Percentiles rank a stretch among this genome's conserved stretches.
These are phyloP conservation scores for Fragaria iinumae DNA, from an alignment of 306 rosid species.

Conservation along the genomic window DNA sequence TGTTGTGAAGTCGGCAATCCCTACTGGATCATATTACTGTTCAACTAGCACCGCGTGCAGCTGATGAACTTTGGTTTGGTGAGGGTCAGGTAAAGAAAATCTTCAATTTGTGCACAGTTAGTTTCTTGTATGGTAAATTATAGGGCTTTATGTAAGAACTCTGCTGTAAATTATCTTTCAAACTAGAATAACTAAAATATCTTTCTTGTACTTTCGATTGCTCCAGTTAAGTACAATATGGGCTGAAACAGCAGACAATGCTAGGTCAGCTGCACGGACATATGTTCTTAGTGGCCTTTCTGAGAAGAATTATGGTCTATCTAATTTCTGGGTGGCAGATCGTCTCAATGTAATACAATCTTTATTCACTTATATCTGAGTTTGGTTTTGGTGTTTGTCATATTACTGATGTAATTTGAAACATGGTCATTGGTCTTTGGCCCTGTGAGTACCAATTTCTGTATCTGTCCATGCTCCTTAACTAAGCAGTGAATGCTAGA, in stretches of 20 bases:
- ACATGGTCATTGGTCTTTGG: background rate
- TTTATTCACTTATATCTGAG: slow-evolving; percentile 16
- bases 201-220: background rate
- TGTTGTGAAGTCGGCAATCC: slow-evolving; percentile 79
- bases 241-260: slow-evolving; percentile 98
- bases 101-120: background rate
- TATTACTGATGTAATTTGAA: background rate
- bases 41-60: slow-evolving; percentile 98
- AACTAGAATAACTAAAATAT: background rate
- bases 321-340: slow-evolving; percentile 83
- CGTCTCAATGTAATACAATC: slow-evolving; percentile 66
- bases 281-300: slow-evolving; percentile 92
- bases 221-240: slow-evolving; percentile 93
- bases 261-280: slow-evolving; percentile 87
- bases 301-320: slow-evolving; percentile 69
- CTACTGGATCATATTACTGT: slow-evolving; percentile 89
- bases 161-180: background rate
- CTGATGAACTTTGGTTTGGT: slow-evolving; percentile 92
- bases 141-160: background rate
- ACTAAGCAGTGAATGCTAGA: background rate
- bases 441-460: background rate
- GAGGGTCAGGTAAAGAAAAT: slow-evolving; percentile 55
- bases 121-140: background rate
- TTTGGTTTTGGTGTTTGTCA: background rate
- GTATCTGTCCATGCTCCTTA: background rate